A percentile compares a stretch with the other conserved stretches of the same genome.
These are phyloP conservation scores for Strobilomyces echinocephalus DNA, from an alignment of 768 basidiomycete genomes.

Conservation along the genomic window DNA sequence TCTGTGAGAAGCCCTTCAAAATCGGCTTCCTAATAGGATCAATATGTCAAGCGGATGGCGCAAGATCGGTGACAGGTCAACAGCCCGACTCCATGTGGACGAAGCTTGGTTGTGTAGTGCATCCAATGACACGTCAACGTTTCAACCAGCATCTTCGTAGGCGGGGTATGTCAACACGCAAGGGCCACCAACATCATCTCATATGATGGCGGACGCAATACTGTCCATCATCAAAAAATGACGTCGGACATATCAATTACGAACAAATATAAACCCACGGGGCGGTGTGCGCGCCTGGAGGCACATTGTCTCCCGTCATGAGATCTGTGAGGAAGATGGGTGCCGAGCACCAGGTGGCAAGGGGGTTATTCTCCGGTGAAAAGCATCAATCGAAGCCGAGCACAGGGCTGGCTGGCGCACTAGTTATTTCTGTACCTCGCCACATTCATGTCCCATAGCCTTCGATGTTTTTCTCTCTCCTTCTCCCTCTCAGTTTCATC, in stretches of 20 bases:
- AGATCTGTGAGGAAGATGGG: slow-evolving; percentile 13
- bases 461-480: slow-evolving; percentile 42
- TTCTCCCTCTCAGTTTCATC: slow-evolving; percentile 24
- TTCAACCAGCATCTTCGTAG: neutral
- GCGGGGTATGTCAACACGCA: slow-evolving; percentile 5
- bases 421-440: slow-evolving; percentile 30
- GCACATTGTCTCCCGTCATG: slow-evolving; percentile 16
- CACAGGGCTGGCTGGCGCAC: neutral
- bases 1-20: slow-evolving; percentile 12
- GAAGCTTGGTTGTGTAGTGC: slow-evolving; percentile 4
- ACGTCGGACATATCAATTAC: slow-evolving; percentile 6
- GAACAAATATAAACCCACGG: slow-evolving; percentile 11
- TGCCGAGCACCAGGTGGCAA: slow-evolving; percentile 1
- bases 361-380: slow-evolving; percentile 1
- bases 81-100: neutral
- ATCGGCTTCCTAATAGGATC: slow-evolving; percentile 8
- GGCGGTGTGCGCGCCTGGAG: slow-evolving; percentile 10
- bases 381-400: slow-evolving; percentile 5
- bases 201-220: slow-evolving; percentile 1
- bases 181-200: neutral
- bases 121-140: slow-evolving; percentile 1
- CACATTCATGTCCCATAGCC: slow-evolving; percentile 48
- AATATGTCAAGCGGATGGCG: slow-evolving; percentile 6
- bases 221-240: slow-evolving; percentile 22
- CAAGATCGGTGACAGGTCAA: slow-evolving; percentile 1